These are phyloP conservation scores for Elsinoe batatas DNA, from an alignment of 2,329 filamentous ascomycete species.

Conservation along the genomic window DNA sequence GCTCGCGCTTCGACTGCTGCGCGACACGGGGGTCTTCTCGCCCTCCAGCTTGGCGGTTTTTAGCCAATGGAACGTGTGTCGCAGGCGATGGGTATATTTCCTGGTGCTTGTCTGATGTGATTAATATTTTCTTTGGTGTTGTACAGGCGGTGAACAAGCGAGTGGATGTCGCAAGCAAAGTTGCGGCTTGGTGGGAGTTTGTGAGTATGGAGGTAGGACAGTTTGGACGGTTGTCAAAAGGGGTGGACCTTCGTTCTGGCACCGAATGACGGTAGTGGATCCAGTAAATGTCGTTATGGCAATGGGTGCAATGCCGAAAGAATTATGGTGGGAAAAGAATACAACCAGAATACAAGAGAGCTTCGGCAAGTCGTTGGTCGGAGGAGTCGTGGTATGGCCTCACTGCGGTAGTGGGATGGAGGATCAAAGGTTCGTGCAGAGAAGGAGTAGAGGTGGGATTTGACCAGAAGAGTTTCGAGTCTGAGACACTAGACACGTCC, in stretches of 20 bases:
- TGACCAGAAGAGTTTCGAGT: constrained; percentile 2
- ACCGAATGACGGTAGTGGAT: constrained; percentile 2
- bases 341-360: neutral
- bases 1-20: constrained; percentile 12
- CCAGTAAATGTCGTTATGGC: neutral
- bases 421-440: neutral
- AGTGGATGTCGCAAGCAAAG: constrained; percentile 1
- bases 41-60: constrained; percentile 11
- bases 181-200: neutral
- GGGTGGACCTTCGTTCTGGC: constrained; percentile 4
- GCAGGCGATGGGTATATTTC: neutral
- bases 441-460: neutral
- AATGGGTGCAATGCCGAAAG: neutral
- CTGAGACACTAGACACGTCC: constrained; percentile 9
- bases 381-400: neutral
- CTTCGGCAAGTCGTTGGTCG: neutral
- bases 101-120: neutral
- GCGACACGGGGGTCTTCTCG: constrained; percentile 5
- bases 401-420: neutral
- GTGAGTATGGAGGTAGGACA: neutral
- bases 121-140: neutral
- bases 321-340: neutral
- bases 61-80: neutral
- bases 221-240: constrained; percentile 1
- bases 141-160: neutral